Base-by-base conservation (phyloP, 305 asterid genomes). In the Fraxinus floribunda region DNA sequence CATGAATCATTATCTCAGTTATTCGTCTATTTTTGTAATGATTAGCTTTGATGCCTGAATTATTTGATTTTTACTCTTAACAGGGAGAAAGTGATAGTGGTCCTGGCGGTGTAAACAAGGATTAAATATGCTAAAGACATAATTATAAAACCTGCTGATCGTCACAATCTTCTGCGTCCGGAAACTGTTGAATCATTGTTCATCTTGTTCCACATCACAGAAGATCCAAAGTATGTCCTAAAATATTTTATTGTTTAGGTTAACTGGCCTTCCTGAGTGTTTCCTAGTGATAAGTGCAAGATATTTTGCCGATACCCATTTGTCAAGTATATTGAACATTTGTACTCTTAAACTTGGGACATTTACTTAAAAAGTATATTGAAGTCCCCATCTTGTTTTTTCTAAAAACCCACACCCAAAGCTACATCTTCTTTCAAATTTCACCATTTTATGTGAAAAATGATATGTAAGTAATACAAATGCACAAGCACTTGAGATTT, bases 141-240 rank as follows among this genome's bases (percentile, higher is more conserved):
- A 80, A 83, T 92, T 41, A 93, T 93, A 84, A 92, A 92, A 88
- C 94, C 86, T 35, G 97, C 95, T 76, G 98, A 93, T 80, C 92
- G 94, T 32, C 99, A 96, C 92, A 96, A 94, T 90, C 97, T 96
- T 79, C 77, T 96, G 90, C 98, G 99, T 80, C 98, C 98, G 38
- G 99, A 94, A 89, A 93, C 98, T 26, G 98, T 94, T 77, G 98
- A 96, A 84, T 96, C 98, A 30, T 84, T 96, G 84, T 94, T 96
- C 80, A 66, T 88, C 85, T 87, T 96, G 89, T 93, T 93, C 88
- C 97, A 98, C 75, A 93, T 96, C 84, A 94, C 98, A 76, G 97
- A 89, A 89, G 94, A 94, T 85, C 89, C 92, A 75, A 96, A 91
- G 98, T 96, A 90, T 76, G 97, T 84, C 39, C 74, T 38, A 78